These are phyloP conservation scores for Plasmodium cynomolgi DNA, from an alignment of 169 alveolate species.

Conservation along the genomic window DNA sequence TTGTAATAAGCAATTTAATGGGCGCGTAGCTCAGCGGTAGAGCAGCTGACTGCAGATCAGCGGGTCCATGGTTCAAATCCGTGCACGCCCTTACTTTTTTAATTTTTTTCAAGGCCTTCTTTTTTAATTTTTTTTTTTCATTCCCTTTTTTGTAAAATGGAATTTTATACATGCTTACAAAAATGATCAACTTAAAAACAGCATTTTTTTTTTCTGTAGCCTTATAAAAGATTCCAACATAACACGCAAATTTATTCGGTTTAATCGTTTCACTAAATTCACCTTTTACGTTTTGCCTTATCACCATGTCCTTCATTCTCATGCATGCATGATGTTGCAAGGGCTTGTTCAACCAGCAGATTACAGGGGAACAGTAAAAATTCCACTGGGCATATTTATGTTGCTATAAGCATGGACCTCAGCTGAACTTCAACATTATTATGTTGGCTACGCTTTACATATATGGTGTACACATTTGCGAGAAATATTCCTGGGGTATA, in stretches of 20 bases:
- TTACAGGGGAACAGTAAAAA: not conserved
- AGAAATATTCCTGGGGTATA: not conserved
- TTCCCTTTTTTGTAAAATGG: not conserved
- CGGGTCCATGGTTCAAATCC: slow-evolving; percentile 96
- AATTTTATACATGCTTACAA: not conserved
- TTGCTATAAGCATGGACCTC: not conserved
- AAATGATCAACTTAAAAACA: not conserved
- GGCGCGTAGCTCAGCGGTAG: slow-evolving; percentile 97
- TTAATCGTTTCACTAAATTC: not conserved
- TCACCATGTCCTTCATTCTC: not conserved
- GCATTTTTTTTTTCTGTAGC: not conserved
- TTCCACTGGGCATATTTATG: not conserved
- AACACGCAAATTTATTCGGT: not conserved
- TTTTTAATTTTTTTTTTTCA: not conserved
- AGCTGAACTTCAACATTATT: not conserved
- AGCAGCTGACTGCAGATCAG: slow-evolving; percentile 97
- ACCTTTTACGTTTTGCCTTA: not conserved
- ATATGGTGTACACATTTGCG: not conserved
- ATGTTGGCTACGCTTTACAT: not conserved
- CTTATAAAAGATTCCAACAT: not conserved
- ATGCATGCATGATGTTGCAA: not conserved
- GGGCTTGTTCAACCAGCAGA: not conserved
- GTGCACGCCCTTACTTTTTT: slow-evolving; percentile 90
- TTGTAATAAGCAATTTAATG: slow-evolving; percentile 38
- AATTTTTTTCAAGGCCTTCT: not conserved